Evolutionary conservation across 768 basidiomycete species (phyloP), one percentile per base, ranked within the genome.

Genomic region (Xerocomellus amylosporus): DNA sequence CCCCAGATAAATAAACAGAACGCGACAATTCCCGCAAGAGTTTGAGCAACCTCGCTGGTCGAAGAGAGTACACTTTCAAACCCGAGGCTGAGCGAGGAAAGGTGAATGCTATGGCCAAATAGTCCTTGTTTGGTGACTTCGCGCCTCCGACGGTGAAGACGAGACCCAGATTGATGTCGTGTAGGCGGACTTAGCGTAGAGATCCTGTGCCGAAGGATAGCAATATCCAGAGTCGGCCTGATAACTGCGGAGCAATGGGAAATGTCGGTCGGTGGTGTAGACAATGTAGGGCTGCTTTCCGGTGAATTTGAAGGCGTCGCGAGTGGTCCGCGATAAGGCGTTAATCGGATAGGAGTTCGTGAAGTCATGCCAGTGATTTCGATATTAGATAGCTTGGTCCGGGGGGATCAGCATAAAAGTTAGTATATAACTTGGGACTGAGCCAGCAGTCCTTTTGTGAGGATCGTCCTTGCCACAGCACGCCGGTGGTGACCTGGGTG

Each of bases 381-480:
- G 54, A 54, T 56, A 58, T 58, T 61, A 67, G 53, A 19, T 46
- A 15, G 49, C 57, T 49, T 53, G 58, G 52, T 54, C 55, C 53
- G 24, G 34, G 24, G 40, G 45, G 59, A 64, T 66, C 31, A 55
- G 56, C 42, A 57, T 49, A 56, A 59, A 51, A 43, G 24, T 30
- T 51, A 67, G 53, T 22, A 44, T 67, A 65, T 30, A 51, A 45
- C 20, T 55, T 46, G 48, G 56, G 68, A 69, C 67, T 65, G 68
- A 55, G 40, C 67, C 67, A 64, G 67, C 65, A 70, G 65, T 55
- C 67, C 51, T 54, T 56, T 61, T 46, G 59, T 42, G 61, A 38
- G 53, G 56, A 54, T 48, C 38, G 56, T 58, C 64, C 60, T 45
- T 54, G 34, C 22, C 17, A 49, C 26, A 49, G 49, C 50, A 33